A percentile compares a stretch with the other conserved stretches of the same genome.
Evolutionary conservation across 345 rosid species (phyloP).

Genomic region (Sisymbrium altissimum): DNA sequence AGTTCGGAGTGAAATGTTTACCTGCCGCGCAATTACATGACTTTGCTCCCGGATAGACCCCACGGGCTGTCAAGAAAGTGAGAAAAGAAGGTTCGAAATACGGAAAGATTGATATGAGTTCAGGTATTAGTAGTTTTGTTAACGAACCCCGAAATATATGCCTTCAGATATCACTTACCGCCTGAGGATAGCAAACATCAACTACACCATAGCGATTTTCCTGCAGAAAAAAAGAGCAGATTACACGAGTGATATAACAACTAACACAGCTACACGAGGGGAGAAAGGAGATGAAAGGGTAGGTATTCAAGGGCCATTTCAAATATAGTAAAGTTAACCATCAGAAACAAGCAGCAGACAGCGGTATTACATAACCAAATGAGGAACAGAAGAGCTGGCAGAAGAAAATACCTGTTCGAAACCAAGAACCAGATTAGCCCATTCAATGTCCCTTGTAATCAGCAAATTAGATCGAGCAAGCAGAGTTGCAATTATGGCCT

Average conservation of each 20-base stretch:
- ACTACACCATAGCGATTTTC: constrained; percentile 87
- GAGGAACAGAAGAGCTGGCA: neutral
- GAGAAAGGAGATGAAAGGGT: no score
- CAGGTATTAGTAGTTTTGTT: neutral
- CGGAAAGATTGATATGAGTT: neutral
- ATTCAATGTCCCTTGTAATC: constrained; percentile 93
- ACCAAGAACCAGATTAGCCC: constrained; percentile 97
- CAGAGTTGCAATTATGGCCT: constrained; percentile 71
- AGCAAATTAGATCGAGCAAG: constrained; percentile 94
- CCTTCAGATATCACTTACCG: constrained; percentile 47
- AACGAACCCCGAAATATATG: neutral
- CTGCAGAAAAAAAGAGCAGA: constrained; percentile 40
- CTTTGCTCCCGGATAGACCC: constrained; percentile 88
- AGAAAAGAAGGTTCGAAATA: neutral
- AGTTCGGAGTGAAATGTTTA: constrained; percentile 21
- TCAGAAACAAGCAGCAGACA: neutral
- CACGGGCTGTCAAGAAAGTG: constrained; percentile 59
- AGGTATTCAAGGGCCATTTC: neutral
- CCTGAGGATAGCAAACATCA: constrained; percentile 80
- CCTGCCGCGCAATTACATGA: constrained; percentile 81
- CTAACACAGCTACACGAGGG: no score
- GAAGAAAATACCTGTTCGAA: constrained; percentile 71
- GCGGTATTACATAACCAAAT: neutral
- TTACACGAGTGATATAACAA: no score
- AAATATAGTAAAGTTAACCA: neutral